phyloP scores from a whole-genome alignment of 306 rosid genomes.

The Delonix regia region DNA sequence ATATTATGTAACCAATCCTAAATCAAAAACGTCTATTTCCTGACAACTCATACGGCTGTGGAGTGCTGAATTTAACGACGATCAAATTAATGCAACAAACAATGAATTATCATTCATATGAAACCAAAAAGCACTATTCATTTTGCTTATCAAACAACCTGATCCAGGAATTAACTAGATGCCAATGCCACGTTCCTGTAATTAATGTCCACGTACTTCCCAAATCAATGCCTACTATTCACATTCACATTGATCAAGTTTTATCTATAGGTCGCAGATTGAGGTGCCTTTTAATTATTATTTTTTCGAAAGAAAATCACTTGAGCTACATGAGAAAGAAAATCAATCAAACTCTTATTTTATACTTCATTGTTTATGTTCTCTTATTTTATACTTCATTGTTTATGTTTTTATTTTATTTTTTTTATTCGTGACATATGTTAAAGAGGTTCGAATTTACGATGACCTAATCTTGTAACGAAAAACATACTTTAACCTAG shows the following conservation, averaged over 20 bases:
- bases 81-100: slow-evolving; percentile 18
- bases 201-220: neutral
- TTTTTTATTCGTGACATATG: too few species aligned
- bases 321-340: too few species aligned
- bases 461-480: too few species aligned
- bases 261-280: neutral
- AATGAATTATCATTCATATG: neutral
- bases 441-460: too few species aligned
- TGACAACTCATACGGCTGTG: slow-evolving; percentile 28
- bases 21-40: slow-evolving; percentile 35
- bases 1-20: neutral
- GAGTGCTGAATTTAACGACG: slow-evolving; percentile 10
- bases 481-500: too few species aligned
- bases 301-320: neutral
- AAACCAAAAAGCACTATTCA: neutral
- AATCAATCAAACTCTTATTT: too few species aligned
- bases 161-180: neutral
- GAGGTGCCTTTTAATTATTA: neutral
- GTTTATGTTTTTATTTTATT: too few species aligned
- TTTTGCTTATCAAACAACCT: neutral
- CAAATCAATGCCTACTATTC: neutral
- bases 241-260: neutral
- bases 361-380: too few species aligned
- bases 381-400: too few species aligned
- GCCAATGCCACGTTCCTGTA: neutral